Evolutionary conservation across 345 rosid species (phyloP).

Genomic region (Capsella bursapastoris): DNA sequence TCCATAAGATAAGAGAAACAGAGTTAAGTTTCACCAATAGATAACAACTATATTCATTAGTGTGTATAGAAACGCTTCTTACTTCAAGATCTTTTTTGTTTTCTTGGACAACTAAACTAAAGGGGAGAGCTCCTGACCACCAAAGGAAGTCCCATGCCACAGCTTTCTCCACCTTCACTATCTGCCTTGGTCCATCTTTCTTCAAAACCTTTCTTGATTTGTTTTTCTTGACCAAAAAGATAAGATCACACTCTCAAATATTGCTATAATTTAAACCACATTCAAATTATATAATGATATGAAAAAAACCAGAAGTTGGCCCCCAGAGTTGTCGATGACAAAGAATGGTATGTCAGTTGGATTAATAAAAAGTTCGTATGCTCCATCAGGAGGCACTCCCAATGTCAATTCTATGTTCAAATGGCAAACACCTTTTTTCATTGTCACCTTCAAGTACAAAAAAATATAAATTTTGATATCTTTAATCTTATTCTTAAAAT

Average conservation of each 20-base stretch:
- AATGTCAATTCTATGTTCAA: constrained; percentile 13
- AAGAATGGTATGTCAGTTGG: background rate
- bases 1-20: constrained; percentile 11
- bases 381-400: constrained; percentile 2
- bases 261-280: background rate
- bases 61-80: constrained; percentile 21
- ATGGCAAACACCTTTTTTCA: constrained; percentile 39
- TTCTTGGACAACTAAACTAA: constrained; percentile 66
- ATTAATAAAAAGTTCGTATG: constrained; percentile 5
- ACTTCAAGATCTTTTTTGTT: constrained; percentile 61
- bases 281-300: background rate
- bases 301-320: constrained; percentile 20
- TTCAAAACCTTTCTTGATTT: constrained; percentile 59
- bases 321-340: background rate
- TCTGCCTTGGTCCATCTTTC: constrained; percentile 68
- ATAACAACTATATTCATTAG: background rate
- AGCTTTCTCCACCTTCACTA: constrained; percentile 69
- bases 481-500: background rate
- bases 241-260: background rate
- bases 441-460: constrained; percentile 62
- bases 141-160: constrained; percentile 79
- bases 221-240: constrained; percentile 53
- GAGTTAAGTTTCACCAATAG: background rate
- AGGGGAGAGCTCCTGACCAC: constrained; percentile 78
- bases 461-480: background rate